Evolutionary conservation across 305 asterid genomes (phyloP).

Genomic region (Fraxinus ornus): DNA sequence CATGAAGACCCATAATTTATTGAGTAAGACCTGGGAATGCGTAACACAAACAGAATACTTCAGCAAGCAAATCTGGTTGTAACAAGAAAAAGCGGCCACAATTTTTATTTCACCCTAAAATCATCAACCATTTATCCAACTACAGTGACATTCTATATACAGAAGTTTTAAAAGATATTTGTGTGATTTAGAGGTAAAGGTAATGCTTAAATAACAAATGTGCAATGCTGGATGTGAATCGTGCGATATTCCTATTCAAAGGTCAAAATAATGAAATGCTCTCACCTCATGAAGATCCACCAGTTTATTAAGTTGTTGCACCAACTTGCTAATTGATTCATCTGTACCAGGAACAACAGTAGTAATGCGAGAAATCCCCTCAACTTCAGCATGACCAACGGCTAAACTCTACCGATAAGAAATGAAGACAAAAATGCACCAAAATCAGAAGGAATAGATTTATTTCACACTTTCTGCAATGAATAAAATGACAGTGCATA

Average conservation of each 20-base stretch:
- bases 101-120: constrained; percentile 2
- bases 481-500: constrained; percentile 25
- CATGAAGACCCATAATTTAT: background rate
- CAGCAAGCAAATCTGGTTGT: background rate
- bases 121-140: constrained; percentile 12
- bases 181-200: background rate
- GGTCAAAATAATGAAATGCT: constrained; percentile 23
- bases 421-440: constrained; percentile 15
- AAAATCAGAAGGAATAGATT: constrained; percentile 12
- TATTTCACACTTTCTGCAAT: constrained; percentile 14
- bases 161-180: background rate
- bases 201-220: background rate
- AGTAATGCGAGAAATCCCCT: constrained; percentile 90
- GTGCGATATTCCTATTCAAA: background rate
- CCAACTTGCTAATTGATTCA: constrained; percentile 77
- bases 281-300: constrained; percentile 91
- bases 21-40: background rate
- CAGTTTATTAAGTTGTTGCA: constrained; percentile 80
- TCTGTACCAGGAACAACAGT: constrained; percentile 96
- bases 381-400: constrained; percentile 94
- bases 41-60: background rate
- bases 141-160: background rate
- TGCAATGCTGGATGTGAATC: background rate
- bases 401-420: constrained; percentile 78
- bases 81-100: background rate